These are phyloP conservation scores for Microdochium trichocladiopsis DNA, from an alignment of 2,329 filamentous ascomycete genomes.

Conservation along the genomic window DNA sequence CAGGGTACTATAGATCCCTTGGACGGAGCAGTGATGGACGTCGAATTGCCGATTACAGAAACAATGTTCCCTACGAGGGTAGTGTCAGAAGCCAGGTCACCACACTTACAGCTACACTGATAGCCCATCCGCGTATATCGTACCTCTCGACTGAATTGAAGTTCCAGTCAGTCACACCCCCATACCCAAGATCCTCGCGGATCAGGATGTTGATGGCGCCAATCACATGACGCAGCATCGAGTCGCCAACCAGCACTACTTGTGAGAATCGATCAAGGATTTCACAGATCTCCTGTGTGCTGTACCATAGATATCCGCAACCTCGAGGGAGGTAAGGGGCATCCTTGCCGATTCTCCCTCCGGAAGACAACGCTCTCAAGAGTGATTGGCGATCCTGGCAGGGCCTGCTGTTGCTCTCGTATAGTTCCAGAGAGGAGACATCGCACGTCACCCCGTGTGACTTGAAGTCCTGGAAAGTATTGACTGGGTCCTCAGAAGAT, in stretches of 20 bases:
- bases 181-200: constrained; percentile 37
- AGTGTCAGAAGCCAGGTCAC: not conserved
- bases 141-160: constrained; percentile 34
- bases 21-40: constrained; percentile 38
- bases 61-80: constrained; percentile 26
- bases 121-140: too few relatives aligned
- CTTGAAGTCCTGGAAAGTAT: constrained; percentile 33
- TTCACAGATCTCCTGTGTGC: constrained; percentile 34
- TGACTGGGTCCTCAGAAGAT: constrained; percentile 5
- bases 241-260: constrained; percentile 38
- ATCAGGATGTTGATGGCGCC: constrained; percentile 38
- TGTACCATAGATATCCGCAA: constrained; percentile 41
- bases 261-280: constrained; percentile 36
- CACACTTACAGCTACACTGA: too few relatives aligned
- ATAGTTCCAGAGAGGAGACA: constrained; percentile 35
- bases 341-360: constrained; percentile 35
- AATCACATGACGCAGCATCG: constrained; percentile 39
- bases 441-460: constrained; percentile 30
- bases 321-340: constrained; percentile 34
- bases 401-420: constrained; percentile 21
- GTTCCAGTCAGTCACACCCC: constrained; percentile 41
- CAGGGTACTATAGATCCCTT: constrained; percentile 38
- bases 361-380: constrained; percentile 31
- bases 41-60: constrained; percentile 43
- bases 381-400: constrained; percentile 27